phyloP scores from a whole-genome alignment of 1,139 yeast genomes.

The Geotrichum australiense region DNA sequence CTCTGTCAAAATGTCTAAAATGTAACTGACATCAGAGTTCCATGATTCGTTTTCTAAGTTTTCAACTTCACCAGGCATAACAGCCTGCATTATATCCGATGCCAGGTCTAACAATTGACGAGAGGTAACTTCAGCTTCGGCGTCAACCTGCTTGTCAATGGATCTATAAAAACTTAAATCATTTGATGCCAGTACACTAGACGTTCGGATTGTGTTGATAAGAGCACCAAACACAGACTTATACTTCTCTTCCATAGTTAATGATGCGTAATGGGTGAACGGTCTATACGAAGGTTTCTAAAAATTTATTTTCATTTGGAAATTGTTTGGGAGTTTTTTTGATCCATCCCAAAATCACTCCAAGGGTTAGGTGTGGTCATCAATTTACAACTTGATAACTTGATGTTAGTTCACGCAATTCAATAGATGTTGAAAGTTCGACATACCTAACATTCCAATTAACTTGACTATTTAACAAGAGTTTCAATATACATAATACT shows the following conservation, averaged over 20 bases:
- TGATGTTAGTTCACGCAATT: too few species aligned
- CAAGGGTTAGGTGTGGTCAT: too few species aligned
- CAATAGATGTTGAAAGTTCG: too few species aligned
- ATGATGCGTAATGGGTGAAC: too few species aligned
- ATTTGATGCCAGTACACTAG: constrained; percentile 68
- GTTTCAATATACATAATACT: too few species aligned
- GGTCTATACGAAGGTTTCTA: too few species aligned
- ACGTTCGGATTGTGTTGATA: constrained; percentile 50
- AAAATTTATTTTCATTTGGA: too few species aligned
- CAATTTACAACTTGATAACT: too few species aligned
- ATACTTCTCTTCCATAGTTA: constrained; percentile 20
- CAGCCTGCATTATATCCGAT: constrained; percentile 45
- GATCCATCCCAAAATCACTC: too few species aligned
- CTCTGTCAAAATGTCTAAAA: constrained; percentile 68
- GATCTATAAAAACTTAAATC: constrained; percentile 72
- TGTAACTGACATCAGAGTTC: constrained; percentile 51
- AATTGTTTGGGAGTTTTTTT: too few species aligned
- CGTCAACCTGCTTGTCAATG: constrained; percentile 48
- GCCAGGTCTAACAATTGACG: constrained; percentile 45
- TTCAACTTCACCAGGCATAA: constrained; percentile 35
- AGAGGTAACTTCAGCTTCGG: constrained; percentile 41
- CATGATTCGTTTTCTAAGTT: constrained; percentile 41
- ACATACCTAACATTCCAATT: too few species aligned
- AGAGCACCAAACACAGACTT: constrained; percentile 24
- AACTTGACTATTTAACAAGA: too few species aligned